phyloP scores from a whole-genome alignment of 805 yeast species.

The Metschnikowia drakensbergensis region DNA sequence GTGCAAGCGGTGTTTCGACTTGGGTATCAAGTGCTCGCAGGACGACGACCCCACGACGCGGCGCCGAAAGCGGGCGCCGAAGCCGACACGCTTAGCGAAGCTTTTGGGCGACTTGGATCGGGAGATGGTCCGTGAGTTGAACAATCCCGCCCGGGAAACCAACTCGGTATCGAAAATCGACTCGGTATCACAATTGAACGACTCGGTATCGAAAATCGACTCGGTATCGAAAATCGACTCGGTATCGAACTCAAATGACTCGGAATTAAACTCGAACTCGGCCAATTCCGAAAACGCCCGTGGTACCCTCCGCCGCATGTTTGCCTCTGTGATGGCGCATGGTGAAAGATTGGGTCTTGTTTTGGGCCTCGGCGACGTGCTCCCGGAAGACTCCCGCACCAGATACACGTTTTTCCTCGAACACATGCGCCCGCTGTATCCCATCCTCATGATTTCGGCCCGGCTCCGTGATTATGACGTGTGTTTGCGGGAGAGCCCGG shows the following conservation, averaged over 20 bases:
- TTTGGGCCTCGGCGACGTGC: not conserved
- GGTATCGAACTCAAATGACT: too few relatives aligned
- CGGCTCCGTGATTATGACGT: conserved; percentile 35
- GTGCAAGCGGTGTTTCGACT: conserved; percentile 45
- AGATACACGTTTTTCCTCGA: conserved; percentile 35
- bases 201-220: too few relatives aligned
- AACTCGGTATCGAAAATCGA: too few relatives aligned
- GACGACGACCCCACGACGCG: conserved; percentile 50
- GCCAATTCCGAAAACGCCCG: too few relatives aligned
- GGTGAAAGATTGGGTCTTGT: not conserved
- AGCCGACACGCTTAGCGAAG: conserved; percentile 6
- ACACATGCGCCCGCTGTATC: conserved; percentile 45
- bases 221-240: too few relatives aligned
- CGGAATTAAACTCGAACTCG: too few relatives aligned
- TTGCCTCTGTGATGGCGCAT: not conserved
- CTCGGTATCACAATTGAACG: not conserved
- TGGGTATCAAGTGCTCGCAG: conserved; percentile 45
- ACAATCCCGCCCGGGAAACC: too few relatives aligned
- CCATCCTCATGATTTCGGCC: conserved; percentile 42
- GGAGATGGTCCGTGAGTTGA: not conserved
- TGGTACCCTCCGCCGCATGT: not conserved
- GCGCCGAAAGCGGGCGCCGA: conserved; percentile 16
- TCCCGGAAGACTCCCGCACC: conserved; percentile 27
- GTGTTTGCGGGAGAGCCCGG: conserved; percentile 40
- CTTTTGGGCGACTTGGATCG: conserved; percentile 9